phyloP scores from a whole-genome alignment of 2,329 filamentous ascomycete genomes.

The Fusarium mundagurra region DNA sequence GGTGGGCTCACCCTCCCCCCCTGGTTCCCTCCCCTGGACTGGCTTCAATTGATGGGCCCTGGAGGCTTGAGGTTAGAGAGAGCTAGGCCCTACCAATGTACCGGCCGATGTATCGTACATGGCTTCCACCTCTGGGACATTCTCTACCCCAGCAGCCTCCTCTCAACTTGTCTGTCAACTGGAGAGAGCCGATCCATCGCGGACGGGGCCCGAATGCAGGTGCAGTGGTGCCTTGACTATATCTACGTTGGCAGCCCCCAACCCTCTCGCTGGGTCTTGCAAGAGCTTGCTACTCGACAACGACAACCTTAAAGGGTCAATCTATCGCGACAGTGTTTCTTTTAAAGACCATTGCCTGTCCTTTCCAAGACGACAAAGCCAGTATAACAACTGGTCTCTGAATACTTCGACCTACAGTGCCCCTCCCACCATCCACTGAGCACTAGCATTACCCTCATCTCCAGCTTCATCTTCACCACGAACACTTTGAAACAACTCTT shows the following conservation, averaged over 20 bases:
- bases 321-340: slow-evolving; percentile 15
- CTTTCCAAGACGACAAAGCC: slow-evolving; percentile 10
- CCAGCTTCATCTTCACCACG: not conserved
- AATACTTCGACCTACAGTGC: slow-evolving; percentile 7
- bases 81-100: slow-evolving; percentile 33
- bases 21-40: slow-evolving; percentile 19
- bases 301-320: slow-evolving; percentile 16
- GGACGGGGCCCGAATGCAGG: slow-evolving; percentile 42
- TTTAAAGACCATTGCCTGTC: slow-evolving; percentile 15
- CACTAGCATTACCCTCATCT: not conserved
- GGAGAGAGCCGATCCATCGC: slow-evolving; percentile 40
- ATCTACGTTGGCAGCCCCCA: slow-evolving; percentile 42
- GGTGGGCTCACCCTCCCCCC: slow-evolving; percentile 24
- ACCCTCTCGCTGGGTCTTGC: slow-evolving; percentile 26
- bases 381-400: slow-evolving; percentile 15
- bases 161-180: slow-evolving; percentile 35
- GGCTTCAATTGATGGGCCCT: slow-evolving; percentile 26
- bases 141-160: slow-evolving; percentile 29
- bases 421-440: not conserved
- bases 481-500: slow-evolving; percentile 4
- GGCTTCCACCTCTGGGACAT: slow-evolving; percentile 9
- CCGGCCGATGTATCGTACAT: slow-evolving; percentile 32
- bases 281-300: slow-evolving; percentile 36
- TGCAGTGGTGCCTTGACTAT: slow-evolving; percentile 43
- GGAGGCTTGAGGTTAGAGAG: slow-evolving; percentile 4